A percentile compares a stretch with the other conserved stretches of the same genome.
Evolutionary conservation across 495 filamentous ascomycete species (phyloP).

Genomic region (Penicillium macrosclerotiorum): DNA sequence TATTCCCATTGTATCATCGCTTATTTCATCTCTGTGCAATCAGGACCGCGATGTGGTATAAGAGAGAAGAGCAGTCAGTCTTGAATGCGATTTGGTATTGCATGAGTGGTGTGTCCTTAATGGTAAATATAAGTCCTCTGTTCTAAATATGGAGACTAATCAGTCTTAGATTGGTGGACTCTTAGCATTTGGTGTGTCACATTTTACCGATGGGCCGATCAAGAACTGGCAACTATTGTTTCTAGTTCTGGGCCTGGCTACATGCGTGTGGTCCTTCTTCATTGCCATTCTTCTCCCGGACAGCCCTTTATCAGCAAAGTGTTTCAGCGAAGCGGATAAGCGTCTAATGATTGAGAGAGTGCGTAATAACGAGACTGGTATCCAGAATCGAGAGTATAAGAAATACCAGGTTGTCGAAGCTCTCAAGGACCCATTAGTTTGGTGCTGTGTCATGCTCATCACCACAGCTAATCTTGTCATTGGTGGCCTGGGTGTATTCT

Average conservation of each 20-base stretch:
- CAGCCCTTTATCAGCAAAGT: slow-evolving; percentile 43
- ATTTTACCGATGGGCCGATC: slow-evolving; percentile 18
- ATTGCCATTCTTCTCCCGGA: slow-evolving; percentile 46
- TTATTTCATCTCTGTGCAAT: background rate
- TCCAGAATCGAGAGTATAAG: slow-evolving; percentile 54
- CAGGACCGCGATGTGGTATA: slow-evolving; percentile 53
- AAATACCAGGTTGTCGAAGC: slow-evolving; percentile 48
- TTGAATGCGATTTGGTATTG: slow-evolving; percentile 48
- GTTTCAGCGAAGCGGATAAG: slow-evolving; percentile 41
- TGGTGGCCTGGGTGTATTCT: slow-evolving; percentile 33
- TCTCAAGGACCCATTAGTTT: slow-evolving; percentile 39
- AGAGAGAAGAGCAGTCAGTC: slow-evolving; percentile 46
- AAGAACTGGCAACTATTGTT: slow-evolving; percentile 40
- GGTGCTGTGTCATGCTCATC: slow-evolving; percentile 20
- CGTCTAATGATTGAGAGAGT: slow-evolving; percentile 51
- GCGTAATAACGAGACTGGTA: slow-evolving; percentile 52
- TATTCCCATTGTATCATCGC: background rate
- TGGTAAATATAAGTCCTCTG: slow-evolving; percentile 7
- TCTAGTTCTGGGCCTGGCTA: slow-evolving; percentile 32
- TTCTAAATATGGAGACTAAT: slow-evolving; percentile 29
- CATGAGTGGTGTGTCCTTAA: slow-evolving; percentile 21
- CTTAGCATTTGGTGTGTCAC: slow-evolving; percentile 44
- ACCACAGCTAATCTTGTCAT: slow-evolving; percentile 12
- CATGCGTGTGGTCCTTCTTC: slow-evolving; percentile 35
- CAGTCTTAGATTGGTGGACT: slow-evolving; percentile 49